phyloP scores from a whole-genome alignment of 495 filamentous ascomycete species.

The Astrocystis sublimbata region DNA sequence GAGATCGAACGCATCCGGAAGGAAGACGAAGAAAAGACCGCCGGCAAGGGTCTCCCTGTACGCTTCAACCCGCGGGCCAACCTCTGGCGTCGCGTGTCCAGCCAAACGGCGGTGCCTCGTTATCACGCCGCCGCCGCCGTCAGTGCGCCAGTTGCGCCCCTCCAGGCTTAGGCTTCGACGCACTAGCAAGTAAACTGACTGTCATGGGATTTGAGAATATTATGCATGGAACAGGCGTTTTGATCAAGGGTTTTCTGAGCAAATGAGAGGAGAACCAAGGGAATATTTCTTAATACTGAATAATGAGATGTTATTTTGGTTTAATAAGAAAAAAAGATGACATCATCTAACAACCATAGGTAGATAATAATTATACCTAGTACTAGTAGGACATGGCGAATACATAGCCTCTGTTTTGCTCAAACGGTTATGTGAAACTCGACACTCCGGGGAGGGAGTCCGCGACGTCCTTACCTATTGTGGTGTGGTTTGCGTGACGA shows the following conservation, averaged over 20 bases:
- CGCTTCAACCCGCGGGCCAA: constrained; percentile 72
- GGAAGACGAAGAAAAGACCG: constrained; percentile 65
- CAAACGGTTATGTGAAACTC: too few relatives aligned
- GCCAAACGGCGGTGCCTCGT: constrained; percentile 54
- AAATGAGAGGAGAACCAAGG: too few relatives aligned
- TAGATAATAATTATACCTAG: background rate
- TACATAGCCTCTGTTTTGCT: background rate
- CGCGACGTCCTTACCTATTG: too few relatives aligned
- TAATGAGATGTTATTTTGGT: background rate
- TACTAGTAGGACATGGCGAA: background rate
- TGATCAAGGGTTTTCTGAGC: too few relatives aligned
- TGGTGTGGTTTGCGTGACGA: too few relatives aligned
- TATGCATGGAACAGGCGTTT: constrained; percentile 50
- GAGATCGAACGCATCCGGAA: constrained; percentile 61
- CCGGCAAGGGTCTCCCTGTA: constrained; percentile 61
- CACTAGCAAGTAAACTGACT: constrained; percentile 63
- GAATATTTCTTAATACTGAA: too few relatives aligned
- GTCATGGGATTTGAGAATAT: constrained; percentile 64
- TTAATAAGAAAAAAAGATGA: background rate
- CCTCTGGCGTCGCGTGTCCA: constrained; percentile 66
- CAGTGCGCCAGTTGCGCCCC: constrained; percentile 47
- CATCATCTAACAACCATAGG: background rate
- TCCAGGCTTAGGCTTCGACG: constrained; percentile 27
- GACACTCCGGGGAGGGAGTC: too few relatives aligned
- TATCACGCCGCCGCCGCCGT: too few relatives aligned